phyloP scores from a whole-genome alignment of 768 basidiomycete genomes.

The Auricularia heimuer region DNA sequence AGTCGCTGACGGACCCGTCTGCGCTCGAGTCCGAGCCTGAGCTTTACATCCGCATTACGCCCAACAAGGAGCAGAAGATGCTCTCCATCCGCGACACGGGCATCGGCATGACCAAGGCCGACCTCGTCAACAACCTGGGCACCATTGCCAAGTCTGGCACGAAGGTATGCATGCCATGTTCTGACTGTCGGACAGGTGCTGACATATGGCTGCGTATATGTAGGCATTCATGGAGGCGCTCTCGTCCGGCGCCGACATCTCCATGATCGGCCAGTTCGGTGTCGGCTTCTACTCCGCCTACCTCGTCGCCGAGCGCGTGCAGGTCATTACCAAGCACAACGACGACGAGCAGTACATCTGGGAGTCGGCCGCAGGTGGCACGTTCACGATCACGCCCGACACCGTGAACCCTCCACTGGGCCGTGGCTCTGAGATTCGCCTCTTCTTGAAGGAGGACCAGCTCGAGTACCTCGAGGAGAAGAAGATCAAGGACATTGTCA shows the following conservation, averaged over 20 bases:
- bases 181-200: no score
- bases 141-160: slow-evolving; percentile 93
- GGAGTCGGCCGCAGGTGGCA: slow-evolving; percentile 99
- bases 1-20: slow-evolving; percentile 87
- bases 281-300: slow-evolving; percentile 99
- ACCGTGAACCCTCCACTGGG: slow-evolving; percentile 82
- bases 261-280: slow-evolving; percentile 74
- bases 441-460: slow-evolving; percentile 97
- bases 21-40: slow-evolving; percentile 88
- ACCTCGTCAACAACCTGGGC: slow-evolving; percentile 98
- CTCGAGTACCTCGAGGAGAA: slow-evolving; percentile 99
- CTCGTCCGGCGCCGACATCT: slow-evolving; percentile 77
- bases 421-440: slow-evolving; percentile 87
- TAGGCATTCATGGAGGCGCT: slow-evolving; percentile 99
- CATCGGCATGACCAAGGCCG: slow-evolving; percentile 99
- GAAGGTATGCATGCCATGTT: slow-evolving; percentile 39
- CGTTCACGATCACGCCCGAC: slow-evolving; percentile 96
- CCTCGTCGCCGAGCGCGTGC: slow-evolving; percentile 96
- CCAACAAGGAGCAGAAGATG: slow-evolving; percentile 92
- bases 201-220: slow-evolving; percentile 4
- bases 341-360: slow-evolving; percentile 99
- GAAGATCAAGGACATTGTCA: slow-evolving; percentile 98
- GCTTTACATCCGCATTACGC: slow-evolving; percentile 85
- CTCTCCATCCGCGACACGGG: slow-evolving; percentile 90
- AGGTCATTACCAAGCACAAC: slow-evolving; percentile 99